phyloP scores from a whole-genome alignment of 2,329 filamentous ascomycete species.

The Calonectria pseudoturangicola region DNA sequence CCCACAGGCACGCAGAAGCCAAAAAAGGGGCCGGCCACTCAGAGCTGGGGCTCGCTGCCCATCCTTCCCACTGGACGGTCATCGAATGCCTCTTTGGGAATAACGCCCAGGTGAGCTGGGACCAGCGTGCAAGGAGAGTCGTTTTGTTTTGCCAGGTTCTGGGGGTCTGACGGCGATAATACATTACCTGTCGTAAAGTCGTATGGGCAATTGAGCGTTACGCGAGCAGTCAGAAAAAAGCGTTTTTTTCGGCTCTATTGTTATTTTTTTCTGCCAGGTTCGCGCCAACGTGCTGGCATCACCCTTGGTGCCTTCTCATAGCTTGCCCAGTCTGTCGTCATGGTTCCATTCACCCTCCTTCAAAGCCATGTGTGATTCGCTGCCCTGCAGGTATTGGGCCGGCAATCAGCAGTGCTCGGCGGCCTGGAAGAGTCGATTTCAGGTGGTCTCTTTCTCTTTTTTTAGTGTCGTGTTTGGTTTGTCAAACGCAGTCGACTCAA shows the following conservation, averaged over 20 bases:
- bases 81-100: slow-evolving; percentile 18
- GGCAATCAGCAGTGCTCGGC: slow-evolving; percentile 7
- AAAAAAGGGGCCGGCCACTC: slow-evolving; percentile 44
- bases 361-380: slow-evolving; percentile 6
- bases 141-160: slow-evolving; percentile 19
- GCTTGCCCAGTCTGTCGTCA: slow-evolving; percentile 42
- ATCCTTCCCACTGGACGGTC: slow-evolving; percentile 25
- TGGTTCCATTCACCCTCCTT: slow-evolving; percentile 32
- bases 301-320: slow-evolving; percentile 40
- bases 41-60: slow-evolving; percentile 17
- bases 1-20: slow-evolving; percentile 44
- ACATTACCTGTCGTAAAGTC: not conserved
- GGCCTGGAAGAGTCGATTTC: slow-evolving; percentile 36
- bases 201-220: slow-evolving; percentile 5
- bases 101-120: slow-evolving; percentile 26
- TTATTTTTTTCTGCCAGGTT: slow-evolving; percentile 16
- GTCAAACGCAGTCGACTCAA: slow-evolving; percentile 32
- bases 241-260: slow-evolving; percentile 2
- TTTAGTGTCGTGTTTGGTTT: slow-evolving; percentile 14
- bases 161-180: slow-evolving; percentile 11
- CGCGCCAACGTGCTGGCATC: slow-evolving; percentile 16
- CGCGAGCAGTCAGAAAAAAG: slow-evolving; percentile 6
- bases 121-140: slow-evolving; percentile 28
- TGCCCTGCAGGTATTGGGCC: slow-evolving; percentile 15
- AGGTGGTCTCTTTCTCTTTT: slow-evolving; percentile 33